A percentile compares a stretch with the other conserved stretches of the same genome.
These are phyloP conservation scores for Penicillium subrubescens DNA, from an alignment of 495 filamentous ascomycete genomes.

Conservation along the genomic window DNA sequence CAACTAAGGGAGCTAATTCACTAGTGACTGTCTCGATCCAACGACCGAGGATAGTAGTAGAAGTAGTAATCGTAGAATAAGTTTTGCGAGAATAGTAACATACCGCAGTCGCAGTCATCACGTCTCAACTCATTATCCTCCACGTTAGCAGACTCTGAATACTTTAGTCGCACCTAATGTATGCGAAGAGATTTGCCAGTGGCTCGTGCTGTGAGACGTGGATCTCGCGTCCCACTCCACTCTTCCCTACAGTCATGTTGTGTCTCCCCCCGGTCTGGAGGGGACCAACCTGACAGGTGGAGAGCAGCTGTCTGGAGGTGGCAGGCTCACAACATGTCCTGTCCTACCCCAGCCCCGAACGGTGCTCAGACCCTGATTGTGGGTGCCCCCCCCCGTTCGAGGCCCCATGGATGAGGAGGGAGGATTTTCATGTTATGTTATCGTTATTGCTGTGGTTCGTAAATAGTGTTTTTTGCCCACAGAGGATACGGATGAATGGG, in stretches of 20 bases:
- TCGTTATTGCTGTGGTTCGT: neutral
- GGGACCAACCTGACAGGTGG: neutral
- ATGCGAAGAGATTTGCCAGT: neutral
- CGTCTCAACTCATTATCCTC: neutral
- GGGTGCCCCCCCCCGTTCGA: no score
- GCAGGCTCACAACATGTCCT: neutral
- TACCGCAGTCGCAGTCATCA: neutral
- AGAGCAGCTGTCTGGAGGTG: neutral
- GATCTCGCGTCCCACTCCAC: neutral
- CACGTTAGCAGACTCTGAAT: neutral
- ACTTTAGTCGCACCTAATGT: neutral
- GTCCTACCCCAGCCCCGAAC: conserved; percentile 1
- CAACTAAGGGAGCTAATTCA: conserved; percentile 3
- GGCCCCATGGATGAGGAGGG: neutral
- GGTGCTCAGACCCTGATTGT: neutral
- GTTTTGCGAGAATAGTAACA: neutral
- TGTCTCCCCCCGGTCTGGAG: neutral
- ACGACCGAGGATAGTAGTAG: neutral
- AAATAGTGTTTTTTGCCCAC: neutral
- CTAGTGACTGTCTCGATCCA: neutral
- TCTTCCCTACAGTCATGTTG: neutral
- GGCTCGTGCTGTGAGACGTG: neutral
- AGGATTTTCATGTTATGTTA: neutral
- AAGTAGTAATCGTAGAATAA: neutral
- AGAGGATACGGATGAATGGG: neutral